Evolutionary conservation across 148 eudicot genomes (phyloP).

Genomic region (Silene latifolia): DNA sequence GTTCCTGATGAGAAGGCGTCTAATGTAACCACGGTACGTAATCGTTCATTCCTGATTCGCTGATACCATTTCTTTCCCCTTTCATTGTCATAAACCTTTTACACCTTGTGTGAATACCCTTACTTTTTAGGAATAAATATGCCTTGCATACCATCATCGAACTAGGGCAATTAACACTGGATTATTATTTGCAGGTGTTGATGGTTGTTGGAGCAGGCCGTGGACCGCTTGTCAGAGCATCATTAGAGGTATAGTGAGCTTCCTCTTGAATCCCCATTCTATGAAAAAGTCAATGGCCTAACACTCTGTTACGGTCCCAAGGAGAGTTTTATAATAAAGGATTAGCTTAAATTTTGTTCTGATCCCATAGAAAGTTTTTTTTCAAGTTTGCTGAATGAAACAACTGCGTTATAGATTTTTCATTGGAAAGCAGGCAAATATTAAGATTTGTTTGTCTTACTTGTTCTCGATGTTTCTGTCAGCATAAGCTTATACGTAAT

Average conservation of each 20-base stretch:
- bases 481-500: slow-evolving; percentile 1
- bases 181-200: slow-evolving; percentile 50
- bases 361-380: not conserved
- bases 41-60: not conserved
- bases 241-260: slow-evolving; percentile 58
- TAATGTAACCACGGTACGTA: slow-evolving; percentile 60
- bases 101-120: not conserved
- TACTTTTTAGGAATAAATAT: not conserved
- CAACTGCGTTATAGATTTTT: not conserved
- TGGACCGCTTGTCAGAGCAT: slow-evolving; percentile 96
- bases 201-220: slow-evolving; percentile 99
- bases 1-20: slow-evolving; percentile 73
- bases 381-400: not conserved
- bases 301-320: not conserved
- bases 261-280: not conserved
- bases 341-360: not conserved
- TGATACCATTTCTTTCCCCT: not conserved
- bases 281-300: not conserved
- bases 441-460: not conserved
- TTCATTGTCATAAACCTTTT: not conserved
- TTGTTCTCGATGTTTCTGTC: not conserved
- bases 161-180: not conserved
- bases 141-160: not conserved
- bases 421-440: not conserved
- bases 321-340: not conserved